These are phyloP conservation scores for Monosporascus sp. DNA, from an alignment of 2,329 filamentous ascomycete species.

Conservation along the genomic window DNA sequence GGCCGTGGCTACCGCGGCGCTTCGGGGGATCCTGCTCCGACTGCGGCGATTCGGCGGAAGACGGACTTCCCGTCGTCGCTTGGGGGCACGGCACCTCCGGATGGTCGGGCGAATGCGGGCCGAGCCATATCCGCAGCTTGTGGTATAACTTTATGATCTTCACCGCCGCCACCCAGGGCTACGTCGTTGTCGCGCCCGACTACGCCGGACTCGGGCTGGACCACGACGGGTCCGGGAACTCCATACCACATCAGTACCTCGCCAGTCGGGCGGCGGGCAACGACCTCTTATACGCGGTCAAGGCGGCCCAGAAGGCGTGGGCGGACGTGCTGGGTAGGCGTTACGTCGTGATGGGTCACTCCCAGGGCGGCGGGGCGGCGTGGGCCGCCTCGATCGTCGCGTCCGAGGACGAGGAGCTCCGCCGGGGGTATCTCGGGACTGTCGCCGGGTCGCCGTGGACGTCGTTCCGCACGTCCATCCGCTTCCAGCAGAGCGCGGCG, in stretches of 20 bases:
- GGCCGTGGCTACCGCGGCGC: constrained; percentile 2
- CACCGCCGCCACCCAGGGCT: background rate
- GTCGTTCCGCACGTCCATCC: background rate
- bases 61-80: constrained; percentile 2
- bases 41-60: background rate
- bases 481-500: background rate
- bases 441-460: background rate
- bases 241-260: background rate
- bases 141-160: constrained; percentile 4
- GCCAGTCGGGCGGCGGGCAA: background rate
- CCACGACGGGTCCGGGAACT: constrained; percentile 1
- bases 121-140: constrained; percentile 2
- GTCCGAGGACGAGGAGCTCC: background rate
- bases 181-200: constrained; percentile 4
- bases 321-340: background rate
- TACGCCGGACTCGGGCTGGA: constrained; percentile 2
- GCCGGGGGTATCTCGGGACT: background rate
- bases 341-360: constrained; percentile 2
- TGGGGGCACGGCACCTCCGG: constrained; percentile 5
- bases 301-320: background rate
- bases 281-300: constrained; percentile 1
- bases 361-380: constrained; percentile 2
- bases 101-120: constrained; percentile 2
- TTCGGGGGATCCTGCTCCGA: background rate
- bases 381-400: constrained; percentile 1